Evolutionary conservation across 2,329 filamentous ascomycete genomes (phyloP).

Genomic region (Xylariaceae sp.): DNA sequence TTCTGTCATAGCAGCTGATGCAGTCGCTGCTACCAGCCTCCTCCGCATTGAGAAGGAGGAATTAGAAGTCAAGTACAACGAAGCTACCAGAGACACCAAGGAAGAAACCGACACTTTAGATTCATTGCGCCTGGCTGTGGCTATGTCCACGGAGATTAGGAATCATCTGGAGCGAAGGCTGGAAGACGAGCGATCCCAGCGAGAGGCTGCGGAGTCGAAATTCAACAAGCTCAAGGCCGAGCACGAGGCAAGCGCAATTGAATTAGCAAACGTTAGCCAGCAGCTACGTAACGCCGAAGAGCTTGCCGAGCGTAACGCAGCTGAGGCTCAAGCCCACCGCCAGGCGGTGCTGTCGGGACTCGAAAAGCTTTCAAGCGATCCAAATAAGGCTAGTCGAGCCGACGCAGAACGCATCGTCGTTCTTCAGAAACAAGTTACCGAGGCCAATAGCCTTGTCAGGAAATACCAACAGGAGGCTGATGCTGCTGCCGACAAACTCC

Average conservation of each 20-base stretch:
- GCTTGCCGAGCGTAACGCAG: slow-evolving; percentile 76
- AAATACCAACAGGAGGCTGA: slow-evolving; percentile 89
- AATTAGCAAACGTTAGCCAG: slow-evolving; percentile 68
- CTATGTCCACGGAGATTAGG: slow-evolving; percentile 72
- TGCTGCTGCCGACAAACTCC: slow-evolving; percentile 76
- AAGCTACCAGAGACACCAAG: slow-evolving; percentile 59
- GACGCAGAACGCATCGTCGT: slow-evolving; percentile 63
- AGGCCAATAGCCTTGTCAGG: slow-evolving; percentile 73
- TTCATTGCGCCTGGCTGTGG: slow-evolving; percentile 70
- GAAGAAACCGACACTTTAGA: slow-evolving; percentile 67
- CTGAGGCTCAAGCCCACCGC: slow-evolving; percentile 80
- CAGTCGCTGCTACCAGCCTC: slow-evolving; percentile 66
- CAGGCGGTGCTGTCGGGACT: slow-evolving; percentile 77
- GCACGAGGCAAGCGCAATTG: slow-evolving; percentile 71
- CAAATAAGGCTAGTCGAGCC: slow-evolving; percentile 41
- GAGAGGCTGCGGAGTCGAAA: slow-evolving; percentile 71
- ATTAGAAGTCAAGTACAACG: slow-evolving; percentile 61
- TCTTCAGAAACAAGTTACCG: slow-evolving; percentile 72
- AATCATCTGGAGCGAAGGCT: slow-evolving; percentile 72
- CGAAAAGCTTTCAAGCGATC: slow-evolving; percentile 61
- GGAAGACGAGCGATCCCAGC: slow-evolving; percentile 71
- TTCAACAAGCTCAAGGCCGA: slow-evolving; percentile 71
- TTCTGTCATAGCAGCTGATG: slow-evolving; percentile 69
- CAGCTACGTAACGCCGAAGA: slow-evolving; percentile 82
- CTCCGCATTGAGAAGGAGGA: slow-evolving; percentile 84